Base-by-base conservation (phyloP, 768 basidiomycete genomes). In the Hydnum rufescens region DNA sequence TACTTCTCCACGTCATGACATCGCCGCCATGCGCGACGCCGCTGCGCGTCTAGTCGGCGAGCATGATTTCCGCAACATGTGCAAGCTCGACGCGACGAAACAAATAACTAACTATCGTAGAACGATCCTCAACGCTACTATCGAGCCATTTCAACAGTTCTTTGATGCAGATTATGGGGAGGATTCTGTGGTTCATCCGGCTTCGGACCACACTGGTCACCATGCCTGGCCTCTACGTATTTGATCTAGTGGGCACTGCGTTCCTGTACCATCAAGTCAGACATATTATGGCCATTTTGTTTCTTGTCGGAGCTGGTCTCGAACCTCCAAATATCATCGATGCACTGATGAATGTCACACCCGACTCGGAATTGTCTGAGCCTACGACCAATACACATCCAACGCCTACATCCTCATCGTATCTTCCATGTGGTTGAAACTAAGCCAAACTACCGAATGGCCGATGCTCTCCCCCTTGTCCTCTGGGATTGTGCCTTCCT, bases 231-330 rank as follows among this genome's bases (percentile, higher is more conserved):
- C 68, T 75, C 61, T 77, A 77, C 58, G 84, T 89, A 31, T 71
- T 95, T 53, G 82, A 97, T 64, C 77, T 96, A 34, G 67, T 81
- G 23, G 92, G 92, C 0, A 78, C 71, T 1, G 92, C 89, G 1
- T 95, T 93, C 62, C 70, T 97, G 39, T 96, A 90, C 65, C 88
- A 97, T 65, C 92, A 95, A 69, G 92, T 95, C 13, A 75, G 92
- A 32, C 88, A 92, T 59, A 92, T 95, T 66, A 82, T 95, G 75
- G 85, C 84, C 2, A 63, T 93, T 49, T 71, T 97, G 19, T 87
- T 96, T 64, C 77, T 95, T 48, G 74, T 93, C 50, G 93, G 90
- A 18, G 65, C 80, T 0, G 76, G 82, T 0, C 71, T 89, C 52
- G 93, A 96, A 61, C 60, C 67, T 4, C 81, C 86, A 0, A 70